Evolutionary conservation across 2,329 filamentous ascomycete species (phyloP), one percentile per base, ranked within the genome.

Genomic region (Rachicladosporium sp.): DNA sequence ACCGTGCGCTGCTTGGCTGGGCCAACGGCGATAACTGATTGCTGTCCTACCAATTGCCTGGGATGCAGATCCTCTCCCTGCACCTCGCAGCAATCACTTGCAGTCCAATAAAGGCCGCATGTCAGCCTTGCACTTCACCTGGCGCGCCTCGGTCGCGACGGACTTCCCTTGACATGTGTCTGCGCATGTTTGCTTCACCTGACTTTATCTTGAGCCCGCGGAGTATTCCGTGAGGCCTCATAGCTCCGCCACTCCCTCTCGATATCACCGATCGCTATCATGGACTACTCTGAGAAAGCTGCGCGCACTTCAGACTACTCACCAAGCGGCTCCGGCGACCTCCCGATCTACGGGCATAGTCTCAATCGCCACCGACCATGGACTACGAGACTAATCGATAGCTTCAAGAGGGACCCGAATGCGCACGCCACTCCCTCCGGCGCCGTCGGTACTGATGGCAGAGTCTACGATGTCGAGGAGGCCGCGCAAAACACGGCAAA

Each of bases 401-500:
- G 73, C 58, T 82, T 82, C 65, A 72, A 71, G 50, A 71, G 76
- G 43, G 76, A 81, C 49, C 72, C 74, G 6, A 60, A 61, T 50
- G 76, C 74, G 35, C 72, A 60, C 40, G 62, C 68, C 35, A 69
- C 65, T 29, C 67, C 67, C 4, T 61, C 63, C 46, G 64, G 62
- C 15, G 55, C 57, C 19, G 53, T 69, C 10, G 68, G 67, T 38
- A 67, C 66, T 5, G 69, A 74, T 60, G 71, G 70, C 39, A 67
- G 68, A 44, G 66, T 68, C 10, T 78, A 73, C 54, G 70, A 84
- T 55, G 64, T 85, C 48, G 80, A 87, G 55, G 58, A 58, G 39
- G 75, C 74, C 1, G 72, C 70, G 1, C 59, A 64, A 10, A 70
- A 69, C 33, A 88, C 85, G 2, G 82, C 84, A 3, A 72, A 79